Evolutionary conservation across 2,329 filamentous ascomycete species (phyloP), one percentile per base, ranked within the genome.

Genomic region (Penicillium sp.): DNA sequence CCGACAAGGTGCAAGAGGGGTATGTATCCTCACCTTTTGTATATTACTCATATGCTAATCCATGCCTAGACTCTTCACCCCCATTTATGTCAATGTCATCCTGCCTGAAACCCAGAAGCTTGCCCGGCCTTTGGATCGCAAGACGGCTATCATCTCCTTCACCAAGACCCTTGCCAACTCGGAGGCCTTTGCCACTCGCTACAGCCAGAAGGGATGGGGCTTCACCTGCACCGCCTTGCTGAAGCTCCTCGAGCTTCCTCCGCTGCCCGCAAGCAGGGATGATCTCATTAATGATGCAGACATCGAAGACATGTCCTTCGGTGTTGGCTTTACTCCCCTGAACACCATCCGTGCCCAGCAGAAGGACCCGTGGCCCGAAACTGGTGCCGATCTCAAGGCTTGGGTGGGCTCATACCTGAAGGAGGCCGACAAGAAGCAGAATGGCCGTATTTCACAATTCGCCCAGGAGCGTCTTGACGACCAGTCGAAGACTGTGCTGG

Each of bases 231-330:
- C 93, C 71, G 87, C 89, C n/a, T 82, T 99, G 58, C 83, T 99
- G 42, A 91, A 93, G 67, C 83, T 97, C 15, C 83, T 99, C 8
- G 89, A 93, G 71, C 95, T 96, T 75, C 91, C 93, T 27, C 93
- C 93, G 37, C 84, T 93, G 5, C 81, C 82, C 15, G 84, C 88
- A 1, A 78, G 83, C 37, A 87, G 88, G 57, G 88, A 91, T 62
- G 91, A 95, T 65, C 79, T 90, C 50, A 88, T 96, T 62, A 85
- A 86, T 12, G 94, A 97, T 72, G 88, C 91, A 3, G 93, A 97
- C 69, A 90, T 96, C 27, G 94, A 99, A 68, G 94, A 99, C 73
- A 87, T 97, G 65, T 89, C 91, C 29, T 99, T 99, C 70, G 94
- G 94, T 27, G 87, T 97, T 63, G 93, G 92, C 9, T 99, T 96